A percentile compares a stretch with the other conserved stretches of the same genome.
Conservation (phyloP, 1,139 yeast genomes). For the Candida sp. region DNA sequence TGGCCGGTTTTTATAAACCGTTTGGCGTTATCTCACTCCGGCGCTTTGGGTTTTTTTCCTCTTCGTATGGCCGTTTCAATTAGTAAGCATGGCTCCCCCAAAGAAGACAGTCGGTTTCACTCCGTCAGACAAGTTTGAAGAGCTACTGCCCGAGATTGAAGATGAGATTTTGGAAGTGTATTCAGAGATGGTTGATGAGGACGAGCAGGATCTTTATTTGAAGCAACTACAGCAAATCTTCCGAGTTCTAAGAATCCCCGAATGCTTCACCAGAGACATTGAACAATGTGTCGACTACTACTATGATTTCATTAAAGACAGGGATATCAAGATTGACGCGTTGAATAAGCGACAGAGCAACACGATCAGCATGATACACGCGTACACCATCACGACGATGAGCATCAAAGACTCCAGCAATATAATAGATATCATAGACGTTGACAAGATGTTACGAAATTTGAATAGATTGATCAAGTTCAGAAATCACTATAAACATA, state of each 20-base stretch:
- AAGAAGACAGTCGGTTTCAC: slow-evolving; percentile 4
- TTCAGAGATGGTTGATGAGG: slow-evolving; percentile 19
- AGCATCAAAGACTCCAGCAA: slow-evolving; percentile 19
- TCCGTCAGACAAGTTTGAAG: slow-evolving; percentile 10
- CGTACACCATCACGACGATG: slow-evolving; percentile 32
- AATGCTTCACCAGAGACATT: slow-evolving; percentile 38
- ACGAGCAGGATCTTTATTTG: slow-evolving; percentile 35
- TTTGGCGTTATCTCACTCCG: too few species aligned
- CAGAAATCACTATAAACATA: slow-evolving; percentile 33
- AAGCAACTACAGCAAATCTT: slow-evolving; percentile 30
- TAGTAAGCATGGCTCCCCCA: slow-evolving; percentile 9
- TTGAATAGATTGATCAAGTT: slow-evolving; percentile 34
- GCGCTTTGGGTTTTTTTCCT: too few species aligned
- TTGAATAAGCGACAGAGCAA: slow-evolving; percentile 24
- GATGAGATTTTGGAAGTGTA: slow-evolving; percentile 37
- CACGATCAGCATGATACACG: slow-evolving; percentile 29
- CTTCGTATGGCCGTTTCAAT: too few species aligned
- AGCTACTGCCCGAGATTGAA: slow-evolving; percentile 22
- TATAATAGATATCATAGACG: slow-evolving; percentile 43
- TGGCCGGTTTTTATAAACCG: too few species aligned
- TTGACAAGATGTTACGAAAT: slow-evolving; percentile 40
- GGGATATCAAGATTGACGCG: slow-evolving; percentile 7
- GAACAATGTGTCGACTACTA: slow-evolving; percentile 35
- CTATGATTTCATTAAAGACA: slow-evolving; percentile 28
- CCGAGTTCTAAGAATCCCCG: slow-evolving; percentile 29